A percentile compares a stretch with the other conserved stretches of the same genome.
These are phyloP conservation scores for Apiospora aurea DNA, from an alignment of 2,329 filamentous ascomycete species.

Conservation along the genomic window DNA sequence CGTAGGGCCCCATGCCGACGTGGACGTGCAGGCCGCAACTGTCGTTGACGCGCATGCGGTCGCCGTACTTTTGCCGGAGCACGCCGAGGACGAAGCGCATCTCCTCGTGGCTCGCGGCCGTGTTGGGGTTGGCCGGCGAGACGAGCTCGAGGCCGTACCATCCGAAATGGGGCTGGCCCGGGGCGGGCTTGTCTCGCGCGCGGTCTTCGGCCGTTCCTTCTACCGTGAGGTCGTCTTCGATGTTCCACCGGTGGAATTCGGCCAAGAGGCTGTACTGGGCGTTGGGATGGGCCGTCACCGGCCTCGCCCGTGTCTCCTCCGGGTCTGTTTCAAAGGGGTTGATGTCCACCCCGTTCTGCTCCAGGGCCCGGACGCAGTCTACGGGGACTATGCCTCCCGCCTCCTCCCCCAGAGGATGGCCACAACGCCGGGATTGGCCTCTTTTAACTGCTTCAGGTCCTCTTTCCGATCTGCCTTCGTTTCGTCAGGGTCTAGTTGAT, in stretches of 20 bases:
- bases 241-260: not conserved
- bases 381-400: too few relatives aligned
- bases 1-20: not conserved
- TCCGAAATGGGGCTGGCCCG: too few relatives aligned
- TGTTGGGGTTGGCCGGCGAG: not conserved
- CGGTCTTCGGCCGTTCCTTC: not conserved
- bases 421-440: not conserved
- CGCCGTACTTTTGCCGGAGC: not conserved
- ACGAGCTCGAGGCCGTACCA: slow-evolving; percentile 19
- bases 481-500: not conserved
- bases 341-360: not conserved
- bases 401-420: not conserved
- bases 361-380: not conserved
- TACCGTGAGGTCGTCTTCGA: not conserved
- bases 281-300: not conserved
- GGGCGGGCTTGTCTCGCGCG: not conserved
- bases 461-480: not conserved
- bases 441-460: not conserved
- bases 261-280: not conserved
- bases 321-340: not conserved
- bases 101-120: not conserved
- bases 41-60: not conserved
- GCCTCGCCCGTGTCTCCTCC: not conserved
- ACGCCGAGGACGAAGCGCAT: not conserved
- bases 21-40: not conserved